These are phyloP conservation scores for Thermothelomyces thermophilus DNA, from an alignment of 2,329 filamentous ascomycete genomes.

Conservation along the genomic window DNA sequence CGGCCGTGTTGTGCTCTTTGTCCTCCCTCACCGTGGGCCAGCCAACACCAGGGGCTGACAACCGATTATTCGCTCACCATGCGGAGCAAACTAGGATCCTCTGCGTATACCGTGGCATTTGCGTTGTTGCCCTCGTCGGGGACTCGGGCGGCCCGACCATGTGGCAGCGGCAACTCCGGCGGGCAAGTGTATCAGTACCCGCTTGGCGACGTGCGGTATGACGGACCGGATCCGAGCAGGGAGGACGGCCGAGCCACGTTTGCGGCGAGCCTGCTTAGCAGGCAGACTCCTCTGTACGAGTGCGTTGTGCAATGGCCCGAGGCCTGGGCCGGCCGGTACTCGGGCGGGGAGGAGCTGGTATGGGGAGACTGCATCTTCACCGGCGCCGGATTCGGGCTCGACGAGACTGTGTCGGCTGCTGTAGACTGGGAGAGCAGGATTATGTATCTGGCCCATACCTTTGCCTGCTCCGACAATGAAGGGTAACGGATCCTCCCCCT, in stretches of 20 bases:
- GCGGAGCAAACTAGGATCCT: slow-evolving; percentile 11
- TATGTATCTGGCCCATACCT: slow-evolving; percentile 32
- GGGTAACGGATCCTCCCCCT: slow-evolving; percentile 14
- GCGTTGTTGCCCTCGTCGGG: slow-evolving; percentile 10
- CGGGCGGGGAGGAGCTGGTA: slow-evolving; percentile 27
- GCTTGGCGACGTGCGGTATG: slow-evolving; percentile 29
- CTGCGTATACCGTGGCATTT: slow-evolving; percentile 5
- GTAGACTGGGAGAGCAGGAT: slow-evolving; percentile 30
- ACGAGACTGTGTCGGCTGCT: slow-evolving; percentile 31
- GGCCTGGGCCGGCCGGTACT: slow-evolving; percentile 29
- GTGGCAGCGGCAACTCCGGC: slow-evolving; percentile 15
- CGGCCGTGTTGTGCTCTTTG: no score
- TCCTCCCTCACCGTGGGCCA: not conserved
- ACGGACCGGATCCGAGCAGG: slow-evolving; percentile 24
- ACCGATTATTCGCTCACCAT: slow-evolving; percentile 18
- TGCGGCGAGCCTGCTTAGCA: slow-evolving; percentile 25
- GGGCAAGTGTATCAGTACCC: slow-evolving; percentile 25
- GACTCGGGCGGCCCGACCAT: slow-evolving; percentile 25
- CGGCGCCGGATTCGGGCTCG: slow-evolving; percentile 27
- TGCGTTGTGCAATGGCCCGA: slow-evolving; percentile 33
- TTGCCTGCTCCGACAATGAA: slow-evolving; percentile 28
- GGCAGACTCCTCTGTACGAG: slow-evolving; percentile 29
- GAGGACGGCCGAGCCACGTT: slow-evolving; percentile 25
- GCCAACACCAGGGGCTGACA: no score
- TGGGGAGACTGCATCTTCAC: slow-evolving; percentile 35